Evolutionary conservation across 2,329 filamentous ascomycete genomes (phyloP), one percentile per base, ranked within the genome.

Genomic region (Clarireedia paspali): DNA sequence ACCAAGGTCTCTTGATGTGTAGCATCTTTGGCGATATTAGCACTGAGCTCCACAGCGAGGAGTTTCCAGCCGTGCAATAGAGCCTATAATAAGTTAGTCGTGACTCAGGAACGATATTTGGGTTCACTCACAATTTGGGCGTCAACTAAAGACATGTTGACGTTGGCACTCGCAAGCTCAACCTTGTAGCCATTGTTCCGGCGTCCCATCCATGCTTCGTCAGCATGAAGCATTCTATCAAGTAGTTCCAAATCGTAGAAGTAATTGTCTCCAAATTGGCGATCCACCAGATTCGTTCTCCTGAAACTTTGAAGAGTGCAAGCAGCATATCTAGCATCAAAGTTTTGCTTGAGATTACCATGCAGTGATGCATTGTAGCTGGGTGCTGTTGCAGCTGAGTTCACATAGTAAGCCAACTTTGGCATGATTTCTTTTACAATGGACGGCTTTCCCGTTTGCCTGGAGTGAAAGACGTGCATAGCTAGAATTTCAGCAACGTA

Each of bases 51-150:
- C 50, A 94, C 78, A 14, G 92, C 82, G 7, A 99, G 78, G 57
- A 89, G 85, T 69, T 95, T 91, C 90, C 92, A 97, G 55, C 89
- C 88, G 64, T 89, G 84, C 61, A 96, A 87, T 17, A 99, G 81
- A 45, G 84, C 81, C 86, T 89, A 65, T 34, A 38, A 57, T 57
- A 12, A 23, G 47, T 46, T 12, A 27, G 62, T 74, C 65, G 73
- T 63, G 26, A 34, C 7, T 5, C 20, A 55, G 12, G 14, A 39
- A 30, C 34, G 44, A 15, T 44, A 27, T 6, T 27, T 49, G 5
- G 36, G 24, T 23, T 44, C 38, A 75, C 85, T 73, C 76, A 89
- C 85, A 62, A 94, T 85, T 74, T 99, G 91, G 24, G 92, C 89
- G 70, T 97, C 91, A 36, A 99, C 90, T 36, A 96, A 77, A 24